Evolutionary conservation across 2,329 filamentous ascomycete species (phyloP).

Genomic region (Aspergillus sp.): DNA sequence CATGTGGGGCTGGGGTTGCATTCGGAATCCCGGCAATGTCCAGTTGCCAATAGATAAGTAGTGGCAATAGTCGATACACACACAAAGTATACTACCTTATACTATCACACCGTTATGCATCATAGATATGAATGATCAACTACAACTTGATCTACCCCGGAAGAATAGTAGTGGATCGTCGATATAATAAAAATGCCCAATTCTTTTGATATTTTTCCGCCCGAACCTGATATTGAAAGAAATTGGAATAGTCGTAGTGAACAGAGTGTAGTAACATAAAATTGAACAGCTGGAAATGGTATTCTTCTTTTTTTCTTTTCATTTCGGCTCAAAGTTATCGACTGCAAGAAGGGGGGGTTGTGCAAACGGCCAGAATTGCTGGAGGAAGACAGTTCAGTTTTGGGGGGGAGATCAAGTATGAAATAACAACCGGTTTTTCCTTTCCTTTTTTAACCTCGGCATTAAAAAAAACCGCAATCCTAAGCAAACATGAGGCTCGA

Average conservation of each 20-base stretch:
- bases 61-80: too few relatives aligned
- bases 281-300: slow-evolving; percentile 34
- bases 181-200: slow-evolving; percentile 18
- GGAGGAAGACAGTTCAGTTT: slow-evolving; percentile 12
- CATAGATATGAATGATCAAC: background rate
- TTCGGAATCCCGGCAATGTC: background rate
- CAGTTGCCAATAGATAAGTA: background rate
- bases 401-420: slow-evolving; percentile 27
- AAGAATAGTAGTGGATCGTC: background rate
- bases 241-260: slow-evolving; percentile 38
- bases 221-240: slow-evolving; percentile 28
- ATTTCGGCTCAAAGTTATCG: slow-evolving; percentile 35
- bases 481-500: slow-evolving; percentile 40
- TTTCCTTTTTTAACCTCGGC: background rate
- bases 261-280: slow-evolving; percentile 12
- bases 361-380: slow-evolving; percentile 33
- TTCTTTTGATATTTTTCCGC: slow-evolving; percentile 26
- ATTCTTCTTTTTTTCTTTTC: slow-evolving; percentile 41
- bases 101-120: too few relatives aligned
- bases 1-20: background rate
- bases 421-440: slow-evolving; percentile 29
- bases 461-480: slow-evolving; percentile 34
- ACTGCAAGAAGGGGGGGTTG: slow-evolving; percentile 17
- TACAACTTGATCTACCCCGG: background rate
- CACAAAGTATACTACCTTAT: too few relatives aligned